Percentiles rank a stretch among this genome's conserved stretches.
phyloP scores from a whole-genome alignment of 345 rosid species.

The Hevea brasiliensis region DNA sequence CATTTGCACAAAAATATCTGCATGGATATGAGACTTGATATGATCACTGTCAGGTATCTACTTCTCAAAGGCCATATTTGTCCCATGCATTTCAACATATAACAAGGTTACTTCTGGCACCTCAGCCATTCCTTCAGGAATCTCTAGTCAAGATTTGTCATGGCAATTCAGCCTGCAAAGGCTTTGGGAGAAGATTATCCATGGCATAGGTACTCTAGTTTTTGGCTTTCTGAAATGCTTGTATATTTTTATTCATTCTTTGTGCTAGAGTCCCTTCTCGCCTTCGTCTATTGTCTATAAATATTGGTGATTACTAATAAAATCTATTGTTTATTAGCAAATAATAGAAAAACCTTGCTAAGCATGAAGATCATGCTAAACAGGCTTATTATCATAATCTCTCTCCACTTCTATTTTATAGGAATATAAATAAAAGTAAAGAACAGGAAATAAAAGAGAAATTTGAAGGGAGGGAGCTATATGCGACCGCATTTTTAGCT shows the following conservation, averaged over 20 bases:
- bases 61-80: slow-evolving; percentile 79
- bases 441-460: background rate
- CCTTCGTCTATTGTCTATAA: background rate
- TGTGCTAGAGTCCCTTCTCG: background rate
- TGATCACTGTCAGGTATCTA: slow-evolving; percentile 51
- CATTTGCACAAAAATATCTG: background rate
- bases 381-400: background rate
- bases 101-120: slow-evolving; percentile 69
- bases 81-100: slow-evolving; percentile 74
- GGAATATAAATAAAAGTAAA: background rate
- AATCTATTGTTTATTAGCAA: background rate
- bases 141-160: slow-evolving; percentile 50
- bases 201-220: slow-evolving; percentile 50
- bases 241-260: background rate
- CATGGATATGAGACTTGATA: slow-evolving; percentile 4
- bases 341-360: background rate
- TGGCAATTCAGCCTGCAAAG: slow-evolving; percentile 81
- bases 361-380: background rate
- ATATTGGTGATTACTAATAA: background rate
- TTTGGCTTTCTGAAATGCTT: slow-evolving; percentile 2
- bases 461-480: background rate
- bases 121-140: slow-evolving; percentile 44
- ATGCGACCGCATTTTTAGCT: background rate
- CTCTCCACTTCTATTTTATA: background rate
- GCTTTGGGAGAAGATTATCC: slow-evolving; percentile 67